Conservation (phyloP, 2,329 filamentous ascomycete species). For the Aureobasidium sp. region DNA sequence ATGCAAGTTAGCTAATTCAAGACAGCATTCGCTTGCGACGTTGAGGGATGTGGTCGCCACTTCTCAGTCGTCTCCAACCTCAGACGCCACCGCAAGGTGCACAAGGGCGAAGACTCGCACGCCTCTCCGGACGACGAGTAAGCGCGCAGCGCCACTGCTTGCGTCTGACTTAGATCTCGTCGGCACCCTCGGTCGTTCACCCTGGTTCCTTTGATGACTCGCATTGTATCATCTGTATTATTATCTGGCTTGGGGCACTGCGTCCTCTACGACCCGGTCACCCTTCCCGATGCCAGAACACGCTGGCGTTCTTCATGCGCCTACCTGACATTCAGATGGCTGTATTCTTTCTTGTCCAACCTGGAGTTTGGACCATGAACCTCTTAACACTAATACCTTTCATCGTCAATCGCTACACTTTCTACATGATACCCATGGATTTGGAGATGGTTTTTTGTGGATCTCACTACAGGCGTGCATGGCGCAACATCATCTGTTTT, state of each 20-base stretch:
- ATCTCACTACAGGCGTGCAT: neutral
- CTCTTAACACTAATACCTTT: slow-evolving; percentile 14
- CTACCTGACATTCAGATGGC: neutral
- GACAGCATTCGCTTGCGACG: slow-evolving; percentile 84
- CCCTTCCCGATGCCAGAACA: neutral
- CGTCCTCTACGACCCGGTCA: neutral
- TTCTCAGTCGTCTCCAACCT: slow-evolving; percentile 98
- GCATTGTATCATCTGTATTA: slow-evolving; percentile 2
- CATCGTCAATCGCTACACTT: slow-evolving; percentile 26
- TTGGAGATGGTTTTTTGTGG: slow-evolving; percentile 9
- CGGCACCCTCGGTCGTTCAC: neutral
- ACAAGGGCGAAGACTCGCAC: slow-evolving; percentile 60
- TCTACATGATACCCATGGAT: slow-evolving; percentile 13
- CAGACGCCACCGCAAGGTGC: slow-evolving; percentile 89
- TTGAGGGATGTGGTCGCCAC: slow-evolving; percentile 88
- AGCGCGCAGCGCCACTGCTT: slow-evolving; percentile 6
- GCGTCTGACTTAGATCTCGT: neutral
- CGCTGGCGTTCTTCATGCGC: neutral
- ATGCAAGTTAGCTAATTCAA: slow-evolving; percentile 15
- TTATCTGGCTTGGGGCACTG: neutral
- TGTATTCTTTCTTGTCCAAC: neutral
- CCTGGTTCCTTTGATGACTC: neutral
- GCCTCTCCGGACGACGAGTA: slow-evolving; percentile 40
- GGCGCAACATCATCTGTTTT: neutral
- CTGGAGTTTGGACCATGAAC: neutral